Conservation (phyloP, 2,329 filamentous ascomycete species). For the Diaporthe sp. region DNA sequence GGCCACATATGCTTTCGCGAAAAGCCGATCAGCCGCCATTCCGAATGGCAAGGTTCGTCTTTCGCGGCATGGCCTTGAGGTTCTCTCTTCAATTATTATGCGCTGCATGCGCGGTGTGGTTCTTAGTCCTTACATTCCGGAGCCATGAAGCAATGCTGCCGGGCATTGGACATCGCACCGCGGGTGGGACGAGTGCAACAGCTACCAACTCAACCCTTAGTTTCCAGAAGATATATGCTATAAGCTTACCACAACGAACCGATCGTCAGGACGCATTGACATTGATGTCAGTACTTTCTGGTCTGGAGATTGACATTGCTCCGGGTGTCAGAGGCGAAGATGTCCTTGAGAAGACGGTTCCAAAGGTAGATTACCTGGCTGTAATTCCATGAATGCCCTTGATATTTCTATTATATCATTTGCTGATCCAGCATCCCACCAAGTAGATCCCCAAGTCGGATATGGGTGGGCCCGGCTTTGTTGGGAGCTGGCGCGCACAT, state of each 20-base stretch:
- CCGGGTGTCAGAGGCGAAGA: constrained; percentile 2
- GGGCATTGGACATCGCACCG: neutral
- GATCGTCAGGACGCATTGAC: constrained; percentile 11
- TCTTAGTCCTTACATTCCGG: neutral
- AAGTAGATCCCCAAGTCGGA: constrained; percentile 16
- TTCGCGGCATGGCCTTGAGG: neutral
- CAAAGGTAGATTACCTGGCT: neutral
- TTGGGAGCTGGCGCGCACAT: constrained; percentile 10
- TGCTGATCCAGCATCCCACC: neutral
- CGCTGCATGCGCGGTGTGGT: neutral
- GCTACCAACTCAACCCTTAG: constrained; percentile 14
- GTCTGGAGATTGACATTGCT: constrained; percentile 6
- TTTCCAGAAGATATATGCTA: constrained; percentile 19
- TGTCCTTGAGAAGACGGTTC: constrained; percentile 10
- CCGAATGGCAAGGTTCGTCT: neutral
- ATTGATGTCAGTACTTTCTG: neutral
- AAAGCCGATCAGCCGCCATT: neutral
- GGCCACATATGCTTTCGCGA: neutral
- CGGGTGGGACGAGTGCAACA: neutral
- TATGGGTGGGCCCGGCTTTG: neutral
- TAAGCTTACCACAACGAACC: constrained; percentile 10
- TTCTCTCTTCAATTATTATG: neutral
- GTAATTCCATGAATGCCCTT: neutral
- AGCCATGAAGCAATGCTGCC: neutral
- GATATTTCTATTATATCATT: neutral